Percentiles rank a stretch among this genome's conserved stretches.
phyloP scores from a whole-genome alignment of 1,284 basidiomycete species.

The Trichosporon ovoides region DNA sequence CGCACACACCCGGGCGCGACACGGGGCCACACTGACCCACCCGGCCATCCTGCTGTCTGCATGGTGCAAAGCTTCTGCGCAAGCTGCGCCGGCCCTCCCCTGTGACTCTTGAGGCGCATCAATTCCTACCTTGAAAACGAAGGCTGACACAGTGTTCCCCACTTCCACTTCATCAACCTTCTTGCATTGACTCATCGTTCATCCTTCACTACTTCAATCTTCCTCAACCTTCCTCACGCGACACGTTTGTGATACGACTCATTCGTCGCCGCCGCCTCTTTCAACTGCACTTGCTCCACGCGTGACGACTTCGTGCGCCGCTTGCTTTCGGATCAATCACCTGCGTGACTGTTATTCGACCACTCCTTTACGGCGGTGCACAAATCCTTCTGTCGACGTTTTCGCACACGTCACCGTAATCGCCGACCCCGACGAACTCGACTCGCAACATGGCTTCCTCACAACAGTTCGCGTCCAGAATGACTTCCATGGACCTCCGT shows the following conservation, averaged over 20 bases:
- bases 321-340: not conserved
- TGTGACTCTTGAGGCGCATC: not conserved
- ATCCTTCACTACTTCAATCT: not conserved
- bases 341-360: not conserved
- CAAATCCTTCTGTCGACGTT: not conserved
- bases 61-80: not conserved
- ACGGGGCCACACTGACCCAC: not conserved
- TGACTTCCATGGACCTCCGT: slow-evolving; percentile 72
- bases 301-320: not conserved
- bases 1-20: not conserved
- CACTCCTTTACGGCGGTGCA: slow-evolving; percentile 5
- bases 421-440: not conserved
- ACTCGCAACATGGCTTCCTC: not conserved
- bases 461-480: slow-evolving; percentile 26
- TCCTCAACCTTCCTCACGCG: not conserved
- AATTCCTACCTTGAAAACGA: not conserved
- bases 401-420: not conserved
- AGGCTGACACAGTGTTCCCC: slow-evolving; percentile 1
- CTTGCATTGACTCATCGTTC: not conserved
- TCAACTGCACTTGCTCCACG: not conserved
- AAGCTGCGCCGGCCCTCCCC: too few species aligned
- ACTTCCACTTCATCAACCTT: not conserved
- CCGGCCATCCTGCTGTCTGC: not conserved
- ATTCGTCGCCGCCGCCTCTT: not conserved
- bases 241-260: not conserved